phyloP scores from a whole-genome alignment of 2,329 filamentous ascomycete species.

The Colletotrichum chrysophilum region DNA sequence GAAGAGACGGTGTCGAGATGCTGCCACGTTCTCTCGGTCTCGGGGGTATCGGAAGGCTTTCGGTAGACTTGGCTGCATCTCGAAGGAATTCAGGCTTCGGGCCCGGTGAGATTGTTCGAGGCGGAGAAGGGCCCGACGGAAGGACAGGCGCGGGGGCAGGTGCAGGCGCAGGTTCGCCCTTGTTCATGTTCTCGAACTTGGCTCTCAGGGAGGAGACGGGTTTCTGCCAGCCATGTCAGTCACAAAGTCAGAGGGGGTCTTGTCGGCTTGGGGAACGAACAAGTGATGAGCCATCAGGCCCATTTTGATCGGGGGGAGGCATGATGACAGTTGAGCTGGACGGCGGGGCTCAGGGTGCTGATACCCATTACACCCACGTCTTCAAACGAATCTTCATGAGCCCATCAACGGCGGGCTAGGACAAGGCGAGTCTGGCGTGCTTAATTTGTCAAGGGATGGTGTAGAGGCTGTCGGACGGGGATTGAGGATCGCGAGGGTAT shows the following conservation, averaged over 20 bases:
- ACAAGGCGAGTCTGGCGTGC: not conserved
- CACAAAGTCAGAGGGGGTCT: not conserved
- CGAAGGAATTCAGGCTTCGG: conserved; percentile 49
- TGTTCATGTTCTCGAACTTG: conserved; percentile 80
- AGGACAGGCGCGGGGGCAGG: not conserved
- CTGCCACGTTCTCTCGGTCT: conserved; percentile 25
- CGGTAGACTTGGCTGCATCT: conserved; percentile 43
- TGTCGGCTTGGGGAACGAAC: conserved; percentile 47
- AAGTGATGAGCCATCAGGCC: conserved; percentile 78
- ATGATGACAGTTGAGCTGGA: conserved; percentile 25
- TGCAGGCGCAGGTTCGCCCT: conserved; percentile 36
- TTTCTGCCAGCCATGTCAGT: conserved; percentile 56
- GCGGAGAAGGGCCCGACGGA: conserved; percentile 26
- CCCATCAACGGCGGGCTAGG: conserved; percentile 11
- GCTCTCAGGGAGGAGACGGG: conserved; percentile 83
- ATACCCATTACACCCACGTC: conserved; percentile 41
- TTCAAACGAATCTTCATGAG: conserved; percentile 25
- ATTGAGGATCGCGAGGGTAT: not conserved
- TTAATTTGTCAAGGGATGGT: not conserved
- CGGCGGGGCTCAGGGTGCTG: conserved; percentile 32
- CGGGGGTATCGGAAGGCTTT: conserved; percentile 35
- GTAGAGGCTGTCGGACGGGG: not conserved
- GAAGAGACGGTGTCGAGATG: conserved; percentile 24
- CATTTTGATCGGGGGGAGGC: conserved; percentile 55
- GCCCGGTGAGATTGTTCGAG: conserved; percentile 38